Conservation (phyloP, 108 stramenopile genomes). For the Nitzschia inconspicua region DNA sequence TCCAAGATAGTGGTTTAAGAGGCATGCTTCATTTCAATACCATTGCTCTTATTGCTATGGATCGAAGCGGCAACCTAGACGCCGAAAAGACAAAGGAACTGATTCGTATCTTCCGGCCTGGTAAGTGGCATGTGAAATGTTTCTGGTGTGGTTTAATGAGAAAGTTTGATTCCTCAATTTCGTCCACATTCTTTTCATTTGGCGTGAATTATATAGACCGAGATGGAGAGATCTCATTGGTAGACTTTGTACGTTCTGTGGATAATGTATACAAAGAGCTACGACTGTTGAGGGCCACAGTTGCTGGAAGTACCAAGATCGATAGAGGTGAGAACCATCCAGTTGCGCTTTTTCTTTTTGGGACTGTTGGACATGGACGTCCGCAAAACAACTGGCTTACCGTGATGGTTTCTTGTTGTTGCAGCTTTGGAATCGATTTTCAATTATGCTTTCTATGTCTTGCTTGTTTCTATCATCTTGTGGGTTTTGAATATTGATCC, state of each 20-base stretch:
- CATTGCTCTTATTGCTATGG: slow-evolving; percentile 36
- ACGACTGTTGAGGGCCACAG: slow-evolving; percentile 50
- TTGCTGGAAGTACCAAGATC: slow-evolving; percentile 53
- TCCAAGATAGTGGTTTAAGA: background rate
- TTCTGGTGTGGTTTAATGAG: too few relatives aligned
- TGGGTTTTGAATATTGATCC: slow-evolving; percentile 21
- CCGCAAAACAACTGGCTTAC: slow-evolving; percentile 17
- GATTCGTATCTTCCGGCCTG: slow-evolving; percentile 50
- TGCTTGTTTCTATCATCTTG: slow-evolving; percentile 37
- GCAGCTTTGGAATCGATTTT: slow-evolving; percentile 36
- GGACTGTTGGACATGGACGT: too few relatives aligned
- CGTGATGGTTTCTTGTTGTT: background rate
- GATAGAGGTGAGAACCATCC: too few relatives aligned
- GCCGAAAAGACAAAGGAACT: slow-evolving; percentile 44
- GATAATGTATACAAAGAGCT: slow-evolving; percentile 59
- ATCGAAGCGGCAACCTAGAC: slow-evolving; percentile 34
- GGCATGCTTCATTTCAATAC: slow-evolving; percentile 48
- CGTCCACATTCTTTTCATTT: too few relatives aligned
- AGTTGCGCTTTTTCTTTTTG: too few relatives aligned
- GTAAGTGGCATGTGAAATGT: too few relatives aligned
- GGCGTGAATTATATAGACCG: too few relatives aligned
- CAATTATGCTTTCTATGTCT: slow-evolving; percentile 55
- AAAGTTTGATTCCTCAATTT: too few relatives aligned
- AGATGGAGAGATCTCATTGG: slow-evolving; percentile 33
- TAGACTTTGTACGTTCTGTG: slow-evolving; percentile 55